Conservation (phyloP, 306 rosid species). For the Senna siamea region DNA sequence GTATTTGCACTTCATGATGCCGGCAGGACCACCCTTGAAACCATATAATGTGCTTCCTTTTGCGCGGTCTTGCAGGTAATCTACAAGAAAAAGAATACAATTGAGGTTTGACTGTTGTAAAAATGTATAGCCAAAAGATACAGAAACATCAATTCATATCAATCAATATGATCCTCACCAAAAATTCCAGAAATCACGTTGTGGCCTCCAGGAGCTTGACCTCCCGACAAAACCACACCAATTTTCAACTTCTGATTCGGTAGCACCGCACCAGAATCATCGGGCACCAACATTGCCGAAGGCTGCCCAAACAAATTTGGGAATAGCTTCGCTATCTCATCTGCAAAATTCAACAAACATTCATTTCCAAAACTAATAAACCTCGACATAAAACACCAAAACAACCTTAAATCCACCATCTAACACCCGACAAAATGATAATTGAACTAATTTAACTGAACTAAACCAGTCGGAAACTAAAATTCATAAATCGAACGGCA, state of each 20-base stretch:
- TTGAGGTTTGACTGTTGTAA: neutral
- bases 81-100: slow-evolving; percentile 47
- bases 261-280: slow-evolving; percentile 42
- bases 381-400: neutral
- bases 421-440: neutral
- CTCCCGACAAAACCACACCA: slow-evolving; percentile 96
- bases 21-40: slow-evolving; percentile 97
- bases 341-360: slow-evolving; percentile 43
- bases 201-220: slow-evolving; percentile 99
- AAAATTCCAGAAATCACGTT: slow-evolving; percentile 94
- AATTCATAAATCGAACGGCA: slow-evolving; percentile 17
- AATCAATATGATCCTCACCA: slow-evolving; percentile 52
- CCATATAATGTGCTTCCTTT: slow-evolving; percentile 90
- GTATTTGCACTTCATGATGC: slow-evolving; percentile 93
- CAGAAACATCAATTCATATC: neutral
- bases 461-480: slow-evolving; percentile 13
- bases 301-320: slow-evolving; percentile 87
- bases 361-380: neutral
- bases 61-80: slow-evolving; percentile 87
- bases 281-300: slow-evolving; percentile 65
- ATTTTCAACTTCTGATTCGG: slow-evolving; percentile 66
- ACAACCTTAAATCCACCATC: neutral
- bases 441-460: neutral
- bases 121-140: neutral
- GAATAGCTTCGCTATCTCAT: slow-evolving; percentile 86